Conservation (phyloP, 305 asterid genomes). For the Solanum aculeatissimum region DNA sequence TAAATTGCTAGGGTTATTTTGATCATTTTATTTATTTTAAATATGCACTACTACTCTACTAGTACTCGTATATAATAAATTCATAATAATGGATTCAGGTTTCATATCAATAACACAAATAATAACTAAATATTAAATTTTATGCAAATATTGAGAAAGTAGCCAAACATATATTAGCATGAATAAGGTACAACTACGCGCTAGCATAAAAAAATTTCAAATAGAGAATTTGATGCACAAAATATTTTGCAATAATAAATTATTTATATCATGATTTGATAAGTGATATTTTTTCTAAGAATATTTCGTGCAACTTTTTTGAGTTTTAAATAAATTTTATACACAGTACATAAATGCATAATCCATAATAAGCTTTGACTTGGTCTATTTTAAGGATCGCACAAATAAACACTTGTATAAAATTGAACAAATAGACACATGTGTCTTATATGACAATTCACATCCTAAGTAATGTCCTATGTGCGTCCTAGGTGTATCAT, state of each 20-base stretch:
- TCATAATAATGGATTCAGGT: not conserved
- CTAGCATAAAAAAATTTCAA: not conserved
- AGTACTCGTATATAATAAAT: not conserved
- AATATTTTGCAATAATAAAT: too few relatives aligned
- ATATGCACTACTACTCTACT: not conserved
- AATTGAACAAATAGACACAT: too few relatives aligned
- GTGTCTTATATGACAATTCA: too few relatives aligned
- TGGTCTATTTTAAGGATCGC: too few relatives aligned
- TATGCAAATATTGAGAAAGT: not conserved
- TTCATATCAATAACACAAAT: not conserved
- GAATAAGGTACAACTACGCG: not conserved
- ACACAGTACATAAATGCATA: too few relatives aligned
- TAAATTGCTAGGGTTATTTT: not conserved
- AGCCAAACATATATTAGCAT: not conserved
- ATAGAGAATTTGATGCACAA: accelerated
- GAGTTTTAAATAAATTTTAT: not conserved
- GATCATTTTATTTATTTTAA: not conserved
- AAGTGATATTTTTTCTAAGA: not conserved
- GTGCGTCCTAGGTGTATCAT: too few relatives aligned
- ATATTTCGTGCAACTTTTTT: not conserved
- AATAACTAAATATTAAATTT: not conserved
- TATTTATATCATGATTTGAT: not conserved
- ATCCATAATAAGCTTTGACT: too few relatives aligned
- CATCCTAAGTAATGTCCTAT: too few relatives aligned
- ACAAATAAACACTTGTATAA: too few relatives aligned